Evolutionary conservation across 208 protist genomes (phyloP).

Genomic region (Wallacemonas collosoma): DNA sequence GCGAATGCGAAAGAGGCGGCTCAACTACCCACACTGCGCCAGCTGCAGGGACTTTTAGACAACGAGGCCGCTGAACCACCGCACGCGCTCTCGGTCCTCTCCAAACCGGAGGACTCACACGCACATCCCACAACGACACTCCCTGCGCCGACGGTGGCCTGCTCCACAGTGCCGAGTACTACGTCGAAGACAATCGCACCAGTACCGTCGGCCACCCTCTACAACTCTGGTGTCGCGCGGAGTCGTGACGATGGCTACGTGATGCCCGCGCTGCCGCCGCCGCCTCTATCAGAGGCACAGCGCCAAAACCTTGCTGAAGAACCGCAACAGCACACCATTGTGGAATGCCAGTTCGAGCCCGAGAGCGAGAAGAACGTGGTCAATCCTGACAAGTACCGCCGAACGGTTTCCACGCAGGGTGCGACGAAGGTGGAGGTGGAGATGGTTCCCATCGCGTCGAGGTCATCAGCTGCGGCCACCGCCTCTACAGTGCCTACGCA

Average conservation of each 20-base stretch:
- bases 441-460: neutral
- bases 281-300: neutral
- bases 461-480: neutral
- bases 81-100: neutral
- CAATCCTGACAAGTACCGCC: conserved; percentile 2
- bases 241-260: conserved; percentile 18
- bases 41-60: conserved; percentile 5
- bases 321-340: neutral
- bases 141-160: neutral
- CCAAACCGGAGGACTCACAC: too few species aligned
- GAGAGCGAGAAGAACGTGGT: conserved; percentile 4
- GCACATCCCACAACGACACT: neutral
- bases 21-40: conserved; percentile 6
- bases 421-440: conserved; percentile 1
- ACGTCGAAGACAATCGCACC: neutral
- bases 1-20: neutral
- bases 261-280: conserved; percentile 11
- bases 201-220: neutral
- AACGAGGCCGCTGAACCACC: neutral
- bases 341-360: conserved; percentile 10
- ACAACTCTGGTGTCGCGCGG: neutral
- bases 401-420: neutral
- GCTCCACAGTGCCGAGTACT: neutral
- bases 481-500: neutral
- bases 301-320: neutral